Percentiles rank a stretch among this genome's conserved stretches.
These are phyloP conservation scores for Citrullus mucosospermus DNA, from an alignment of 306 rosid genomes.

Conservation along the genomic window DNA sequence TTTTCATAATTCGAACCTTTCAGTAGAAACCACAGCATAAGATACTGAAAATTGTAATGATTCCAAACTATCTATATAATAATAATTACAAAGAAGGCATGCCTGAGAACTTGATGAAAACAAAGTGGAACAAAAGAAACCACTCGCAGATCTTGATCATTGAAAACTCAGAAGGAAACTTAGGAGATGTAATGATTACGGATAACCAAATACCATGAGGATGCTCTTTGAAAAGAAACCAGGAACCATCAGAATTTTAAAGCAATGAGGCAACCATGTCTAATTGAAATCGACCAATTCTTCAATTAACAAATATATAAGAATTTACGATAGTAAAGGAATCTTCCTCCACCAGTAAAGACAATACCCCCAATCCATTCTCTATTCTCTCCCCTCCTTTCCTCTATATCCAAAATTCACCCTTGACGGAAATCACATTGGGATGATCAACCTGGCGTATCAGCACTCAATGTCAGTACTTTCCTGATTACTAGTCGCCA, in stretches of 20 bases:
- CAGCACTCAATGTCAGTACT: neutral
- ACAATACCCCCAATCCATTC: neutral
- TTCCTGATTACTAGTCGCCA: neutral
- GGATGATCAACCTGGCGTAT: neutral
- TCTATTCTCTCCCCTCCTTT: neutral
- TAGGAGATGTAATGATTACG: neutral
- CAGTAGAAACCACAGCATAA: slow-evolving; percentile 22
- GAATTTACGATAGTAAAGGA: neutral
- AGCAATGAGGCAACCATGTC: neutral
- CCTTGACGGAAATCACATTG: neutral
- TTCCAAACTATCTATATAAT: neutral
- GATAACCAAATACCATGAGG: neutral
- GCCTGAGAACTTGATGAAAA: neutral
- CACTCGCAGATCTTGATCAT: neutral
- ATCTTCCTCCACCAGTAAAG: neutral
- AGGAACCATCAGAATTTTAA: neutral
- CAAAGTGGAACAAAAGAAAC: neutral
- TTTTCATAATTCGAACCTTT: slow-evolving; percentile 84
- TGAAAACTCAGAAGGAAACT: neutral
- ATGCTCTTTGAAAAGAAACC: neutral
- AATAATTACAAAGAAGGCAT: neutral
- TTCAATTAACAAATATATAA: neutral
- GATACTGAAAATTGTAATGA: neutral
- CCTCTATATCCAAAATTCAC: neutral
- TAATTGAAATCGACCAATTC: neutral